Base-by-base conservation (phyloP, 352 stramenopile genomes). In the Globisporangium spinosum region DNA sequence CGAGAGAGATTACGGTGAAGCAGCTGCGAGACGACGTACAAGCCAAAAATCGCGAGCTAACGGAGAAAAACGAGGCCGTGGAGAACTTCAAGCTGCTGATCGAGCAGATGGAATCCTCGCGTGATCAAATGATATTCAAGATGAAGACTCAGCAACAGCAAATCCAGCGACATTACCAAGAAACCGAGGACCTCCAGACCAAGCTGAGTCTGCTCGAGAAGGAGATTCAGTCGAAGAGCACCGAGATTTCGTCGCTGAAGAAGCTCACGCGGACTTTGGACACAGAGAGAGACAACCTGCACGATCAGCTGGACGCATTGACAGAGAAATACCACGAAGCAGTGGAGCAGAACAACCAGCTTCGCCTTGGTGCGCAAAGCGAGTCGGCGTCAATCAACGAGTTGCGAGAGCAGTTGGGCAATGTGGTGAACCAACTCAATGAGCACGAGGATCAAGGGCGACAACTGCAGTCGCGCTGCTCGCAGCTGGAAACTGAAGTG, bases 21-120 rank as follows among this genome's bases (percentile, higher is more conserved):
- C 79, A 91, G 62, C 22, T 93, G 38, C 80, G 85, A 10, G 74
- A 85, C 0, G 76, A 93, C 22, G 69, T 85, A 22, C 80, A 82
- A 57, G 66, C 75, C 0, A 89, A 88, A 67, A 80, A 91, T 29
- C 76, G 75, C 29, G 67, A 67, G 22, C 54, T 92, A 70, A 90
- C 79, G 0, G 82, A 92, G 70, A 91, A 90, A 63, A 85, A 69
- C 1, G 83, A 89, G 55, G 72, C 76, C 2, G 71, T 83, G 27
- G 82, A 90, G 60, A 94, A 91, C 32, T 75, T 89, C 1, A 89
- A 89, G 54, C 69, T 92, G 22, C 49, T 95, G 43, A 78, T 94
- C 17, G 85, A 91, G 69, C 85, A 94, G 58, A 92, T 95, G 81
- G 85, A 94, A 62, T 83, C 80, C 0, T 90, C 84, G n/a, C 82